A percentile compares a stretch with the other conserved stretches of the same genome.
Evolutionary conservation across 2,329 filamentous ascomycete species (phyloP).

Genomic region (Didymella arachidicola): DNA sequence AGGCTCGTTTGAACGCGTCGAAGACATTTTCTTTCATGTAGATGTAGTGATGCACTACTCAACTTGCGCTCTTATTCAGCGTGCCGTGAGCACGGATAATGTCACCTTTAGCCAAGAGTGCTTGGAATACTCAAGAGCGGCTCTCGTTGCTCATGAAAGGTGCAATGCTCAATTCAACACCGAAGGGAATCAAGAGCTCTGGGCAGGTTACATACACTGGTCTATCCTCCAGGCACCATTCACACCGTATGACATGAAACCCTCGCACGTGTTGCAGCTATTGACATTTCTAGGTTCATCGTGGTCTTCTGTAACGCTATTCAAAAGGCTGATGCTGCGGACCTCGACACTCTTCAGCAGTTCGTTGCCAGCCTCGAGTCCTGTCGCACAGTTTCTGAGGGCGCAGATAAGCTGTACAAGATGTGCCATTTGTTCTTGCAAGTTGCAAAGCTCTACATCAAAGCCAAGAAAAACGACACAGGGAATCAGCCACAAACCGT

Average conservation of each 20-base stretch:
- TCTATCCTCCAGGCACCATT: conserved; percentile 52
- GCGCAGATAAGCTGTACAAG: conserved; percentile 67
- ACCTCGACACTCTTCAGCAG: conserved; percentile 63
- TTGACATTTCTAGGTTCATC: conserved; percentile 47
- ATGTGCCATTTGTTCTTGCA: conserved; percentile 69
- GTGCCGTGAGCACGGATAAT: conserved; percentile 43
- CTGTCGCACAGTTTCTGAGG: conserved; percentile 62
- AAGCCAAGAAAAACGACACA: conserved; percentile 62
- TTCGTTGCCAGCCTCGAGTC: conserved; percentile 66
- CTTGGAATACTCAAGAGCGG: conserved; percentile 42
- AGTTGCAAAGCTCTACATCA: conserved; percentile 68
- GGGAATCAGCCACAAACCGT: conserved; percentile 7
- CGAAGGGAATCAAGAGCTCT: conserved; percentile 43
- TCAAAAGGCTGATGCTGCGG: conserved; percentile 61
- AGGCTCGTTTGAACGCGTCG: conserved; percentile 30
- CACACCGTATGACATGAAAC: conserved; percentile 46
- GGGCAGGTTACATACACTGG: conserved; percentile 50
- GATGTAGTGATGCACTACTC: conserved; percentile 47
- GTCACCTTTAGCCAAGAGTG: conserved; percentile 43
- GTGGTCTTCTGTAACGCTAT: conserved; percentile 59
- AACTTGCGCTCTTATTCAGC: conserved; percentile 43
- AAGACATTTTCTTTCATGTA: conserved; percentile 45
- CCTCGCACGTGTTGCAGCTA: not conserved
- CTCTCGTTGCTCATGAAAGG: conserved; percentile 42
- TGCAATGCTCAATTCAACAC: conserved; percentile 43